Percentiles rank a stretch among this genome's conserved stretches.
phyloP scores from a whole-genome alignment of 139 green algal genomes.

The Coccomyxa sp. region DNA sequence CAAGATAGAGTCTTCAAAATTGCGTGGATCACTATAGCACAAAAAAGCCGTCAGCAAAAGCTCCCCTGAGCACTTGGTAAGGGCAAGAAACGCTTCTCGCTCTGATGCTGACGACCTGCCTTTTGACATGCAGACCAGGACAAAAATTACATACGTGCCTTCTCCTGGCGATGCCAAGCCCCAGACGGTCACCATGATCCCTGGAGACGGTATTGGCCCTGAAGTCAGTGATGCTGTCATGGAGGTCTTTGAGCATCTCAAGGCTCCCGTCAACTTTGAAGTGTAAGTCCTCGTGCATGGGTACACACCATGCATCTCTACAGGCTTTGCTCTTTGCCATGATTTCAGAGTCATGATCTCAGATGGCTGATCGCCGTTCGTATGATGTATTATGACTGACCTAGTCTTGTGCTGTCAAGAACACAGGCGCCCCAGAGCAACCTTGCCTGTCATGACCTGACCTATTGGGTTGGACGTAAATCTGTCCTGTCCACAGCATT shows the following conservation, averaged over 20 bases:
- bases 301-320: background rate
- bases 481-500: too few species aligned
- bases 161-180: slow-evolving; percentile 9
- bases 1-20: too few species aligned
- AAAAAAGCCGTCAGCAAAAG: too few species aligned
- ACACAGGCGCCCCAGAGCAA: too few species aligned
- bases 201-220: slow-evolving; percentile 84
- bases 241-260: slow-evolving; percentile 36
- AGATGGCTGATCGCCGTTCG: background rate
- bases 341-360: background rate
- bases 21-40: too few species aligned
- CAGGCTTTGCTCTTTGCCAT: background rate
- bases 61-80: too few species aligned
- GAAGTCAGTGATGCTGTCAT: slow-evolving; percentile 63
- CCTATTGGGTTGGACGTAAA: too few species aligned
- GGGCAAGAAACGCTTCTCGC: background rate
- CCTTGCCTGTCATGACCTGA: too few species aligned
- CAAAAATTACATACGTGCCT: slow-evolving; percentile 26
- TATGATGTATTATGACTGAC: background rate
- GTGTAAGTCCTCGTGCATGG: slow-evolving; percentile 2
- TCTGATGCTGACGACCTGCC: background rate
- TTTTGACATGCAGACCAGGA: slow-evolving; percentile 8
- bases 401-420: too few species aligned
- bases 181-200: slow-evolving; percentile 37
- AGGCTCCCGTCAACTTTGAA: slow-evolving; percentile 24